phyloP scores from a whole-genome alignment of 305 asterid species.

The Ajuga reptans region DNA sequence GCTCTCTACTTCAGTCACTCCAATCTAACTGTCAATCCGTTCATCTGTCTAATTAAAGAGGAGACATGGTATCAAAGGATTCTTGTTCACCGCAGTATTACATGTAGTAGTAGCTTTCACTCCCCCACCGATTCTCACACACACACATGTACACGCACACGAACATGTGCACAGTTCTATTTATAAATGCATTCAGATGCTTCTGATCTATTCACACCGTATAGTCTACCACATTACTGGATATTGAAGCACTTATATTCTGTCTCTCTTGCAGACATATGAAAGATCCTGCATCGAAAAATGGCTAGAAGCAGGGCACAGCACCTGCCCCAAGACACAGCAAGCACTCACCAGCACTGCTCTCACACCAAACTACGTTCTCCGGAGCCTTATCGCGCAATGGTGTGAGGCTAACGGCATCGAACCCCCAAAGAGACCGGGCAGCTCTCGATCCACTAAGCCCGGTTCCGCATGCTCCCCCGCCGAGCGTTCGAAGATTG shows the following conservation, averaged over 20 bases:
- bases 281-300: slow-evolving; percentile 81
- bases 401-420: slow-evolving; percentile 92
- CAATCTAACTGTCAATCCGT: no score
- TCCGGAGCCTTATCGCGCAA: slow-evolving; percentile 86
- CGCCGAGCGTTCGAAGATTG: slow-evolving; percentile 60
- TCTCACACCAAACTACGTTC: slow-evolving; percentile 87
- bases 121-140: no score
- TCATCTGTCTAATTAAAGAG: no score
- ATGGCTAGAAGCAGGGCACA: slow-evolving; percentile 84
- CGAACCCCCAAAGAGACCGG: slow-evolving; percentile 71
- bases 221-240: neutral
- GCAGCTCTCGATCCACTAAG: slow-evolving; percentile 40
- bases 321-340: slow-evolving; percentile 91
- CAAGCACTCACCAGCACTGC: slow-evolving; percentile 57
- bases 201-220: no score
- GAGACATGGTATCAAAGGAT: no score
- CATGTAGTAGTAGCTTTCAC: no score
- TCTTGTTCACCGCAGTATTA: no score
- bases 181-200: neutral
- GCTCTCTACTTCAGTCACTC: no score
- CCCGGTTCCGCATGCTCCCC: slow-evolving; percentile 52
- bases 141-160: no score
- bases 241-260: slow-evolving; percentile 5
- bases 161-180: no score
- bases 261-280: slow-evolving; percentile 54